A percentile compares a stretch with the other conserved stretches of the same genome.
Evolutionary conservation across 257 asterid genomes (phyloP).

Genomic region (Solanum chmielewskii): DNA sequence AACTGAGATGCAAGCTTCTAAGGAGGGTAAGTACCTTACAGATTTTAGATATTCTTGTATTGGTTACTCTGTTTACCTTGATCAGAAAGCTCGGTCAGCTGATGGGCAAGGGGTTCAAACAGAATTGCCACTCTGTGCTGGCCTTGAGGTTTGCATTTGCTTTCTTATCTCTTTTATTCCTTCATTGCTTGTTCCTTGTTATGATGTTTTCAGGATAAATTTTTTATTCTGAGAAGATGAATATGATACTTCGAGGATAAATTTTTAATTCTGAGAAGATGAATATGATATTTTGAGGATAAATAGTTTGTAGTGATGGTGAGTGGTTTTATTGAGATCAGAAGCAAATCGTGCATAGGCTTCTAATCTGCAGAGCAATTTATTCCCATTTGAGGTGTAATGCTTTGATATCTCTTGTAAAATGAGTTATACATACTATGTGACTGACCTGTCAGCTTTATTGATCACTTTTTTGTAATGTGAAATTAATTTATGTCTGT

Average conservation of each 20-base stretch:
- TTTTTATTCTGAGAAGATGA: background rate
- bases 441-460: background rate
- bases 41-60: constrained; percentile 75
- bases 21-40: constrained; percentile 54
- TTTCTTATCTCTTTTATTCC: background rate
- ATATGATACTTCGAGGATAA: background rate
- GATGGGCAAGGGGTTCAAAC: constrained; percentile 31
- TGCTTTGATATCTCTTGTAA: background rate
- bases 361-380: background rate
- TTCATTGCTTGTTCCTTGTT: background rate
- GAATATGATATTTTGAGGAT: background rate
- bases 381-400: background rate
- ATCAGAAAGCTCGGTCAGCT: constrained; percentile 26
- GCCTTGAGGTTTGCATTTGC: constrained; percentile 65
- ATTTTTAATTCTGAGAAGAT: background rate
- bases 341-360: background rate
- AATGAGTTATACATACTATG: background rate
- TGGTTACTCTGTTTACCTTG: constrained; percentile 68
- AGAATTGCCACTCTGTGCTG: constrained; percentile 69
- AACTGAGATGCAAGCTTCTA: constrained; percentile 54
- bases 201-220: background rate
- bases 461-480: background rate
- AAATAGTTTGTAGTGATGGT: background rate
- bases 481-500: background rate
- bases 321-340: background rate